Evolutionary conservation across 768 basidiomycete species (phyloP).

Genomic region (Calvatia gigantea): DNA sequence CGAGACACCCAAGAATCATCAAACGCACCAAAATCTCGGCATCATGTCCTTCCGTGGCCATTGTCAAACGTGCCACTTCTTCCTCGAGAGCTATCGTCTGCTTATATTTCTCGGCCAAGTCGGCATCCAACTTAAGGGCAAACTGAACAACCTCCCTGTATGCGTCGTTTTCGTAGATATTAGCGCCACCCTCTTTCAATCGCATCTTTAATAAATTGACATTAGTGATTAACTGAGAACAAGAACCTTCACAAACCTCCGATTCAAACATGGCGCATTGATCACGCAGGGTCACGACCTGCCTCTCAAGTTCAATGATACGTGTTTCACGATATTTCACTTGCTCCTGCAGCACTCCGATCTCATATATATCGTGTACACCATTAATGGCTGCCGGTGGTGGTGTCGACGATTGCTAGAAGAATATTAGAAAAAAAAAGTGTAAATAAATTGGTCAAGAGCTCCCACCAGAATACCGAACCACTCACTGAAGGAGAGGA

Average conservation of each 20-base stretch:
- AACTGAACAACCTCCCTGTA: conserved; percentile 8
- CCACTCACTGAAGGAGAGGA: conserved; percentile 74
- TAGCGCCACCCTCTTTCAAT: conserved; percentile 6
- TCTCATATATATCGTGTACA: conserved; percentile 30
- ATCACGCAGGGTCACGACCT: conserved; percentile 41
- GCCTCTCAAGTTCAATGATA: conserved; percentile 45
- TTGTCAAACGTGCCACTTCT: conserved; percentile 5
- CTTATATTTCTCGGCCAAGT: conserved; percentile 6
- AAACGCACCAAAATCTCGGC: conserved; percentile 29
- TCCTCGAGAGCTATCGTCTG: conserved; percentile 1
- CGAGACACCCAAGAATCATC: conserved; percentile 8
- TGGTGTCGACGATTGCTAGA: conserved; percentile 35
- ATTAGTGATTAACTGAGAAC: not conserved
- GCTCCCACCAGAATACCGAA: conserved; percentile 61
- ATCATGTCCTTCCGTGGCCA: conserved; percentile 1
- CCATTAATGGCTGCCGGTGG: conserved; percentile 33
- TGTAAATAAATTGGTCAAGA: conserved; percentile 38
- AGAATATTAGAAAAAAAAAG: conserved; percentile 42
- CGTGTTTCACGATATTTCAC: conserved; percentile 41
- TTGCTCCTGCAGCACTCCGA: conserved; percentile 37
- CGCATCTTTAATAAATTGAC: not conserved
- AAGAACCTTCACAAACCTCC: conserved; percentile 32
- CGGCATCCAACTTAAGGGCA: conserved; percentile 6
- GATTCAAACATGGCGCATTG: conserved; percentile 41
- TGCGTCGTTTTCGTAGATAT: conserved; percentile 3